Percentiles rank a stretch among this genome's conserved stretches.
phyloP scores from a whole-genome alignment of 202 grass and related monocot genomes.

The Zizania palustris region DNA sequence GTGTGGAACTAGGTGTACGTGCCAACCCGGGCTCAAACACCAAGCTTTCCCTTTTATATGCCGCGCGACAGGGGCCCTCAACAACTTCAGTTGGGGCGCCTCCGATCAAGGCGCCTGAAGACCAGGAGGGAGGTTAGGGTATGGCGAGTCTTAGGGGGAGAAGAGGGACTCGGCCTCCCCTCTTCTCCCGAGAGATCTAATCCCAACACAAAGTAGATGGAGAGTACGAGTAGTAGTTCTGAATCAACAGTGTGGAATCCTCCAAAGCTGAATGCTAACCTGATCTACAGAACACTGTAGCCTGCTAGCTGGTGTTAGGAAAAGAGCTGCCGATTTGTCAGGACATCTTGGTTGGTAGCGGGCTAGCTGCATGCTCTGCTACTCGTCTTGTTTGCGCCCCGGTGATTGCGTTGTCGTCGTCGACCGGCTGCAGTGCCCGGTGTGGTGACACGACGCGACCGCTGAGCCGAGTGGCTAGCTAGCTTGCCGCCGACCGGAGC shows the following conservation, averaged over 20 bases:
- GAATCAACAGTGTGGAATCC: background rate
- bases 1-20: no score
- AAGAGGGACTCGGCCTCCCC: no score
- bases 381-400: background rate
- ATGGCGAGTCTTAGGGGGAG: no score
- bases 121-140: no score
- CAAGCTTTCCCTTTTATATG: no score
- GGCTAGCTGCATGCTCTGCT: background rate
- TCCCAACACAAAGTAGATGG: background rate
- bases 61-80: no score
- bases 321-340: background rate
- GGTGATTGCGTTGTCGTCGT: background rate
- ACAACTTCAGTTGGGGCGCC: no score
- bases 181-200: no score
- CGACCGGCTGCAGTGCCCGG: background rate
- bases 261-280: background rate
- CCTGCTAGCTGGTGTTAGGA: no score
- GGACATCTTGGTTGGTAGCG: background rate
- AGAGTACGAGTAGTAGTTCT: no score
- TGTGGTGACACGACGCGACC: constrained; percentile 21
- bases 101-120: no score
- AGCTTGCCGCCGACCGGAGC: background rate
- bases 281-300: background rate
- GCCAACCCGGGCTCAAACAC: no score
- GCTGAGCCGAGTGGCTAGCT: background rate